These are phyloP conservation scores for Coemansia sp. DNA, from an alignment of 192 early-diverging fungal genomes.

Conservation along the genomic window DNA sequence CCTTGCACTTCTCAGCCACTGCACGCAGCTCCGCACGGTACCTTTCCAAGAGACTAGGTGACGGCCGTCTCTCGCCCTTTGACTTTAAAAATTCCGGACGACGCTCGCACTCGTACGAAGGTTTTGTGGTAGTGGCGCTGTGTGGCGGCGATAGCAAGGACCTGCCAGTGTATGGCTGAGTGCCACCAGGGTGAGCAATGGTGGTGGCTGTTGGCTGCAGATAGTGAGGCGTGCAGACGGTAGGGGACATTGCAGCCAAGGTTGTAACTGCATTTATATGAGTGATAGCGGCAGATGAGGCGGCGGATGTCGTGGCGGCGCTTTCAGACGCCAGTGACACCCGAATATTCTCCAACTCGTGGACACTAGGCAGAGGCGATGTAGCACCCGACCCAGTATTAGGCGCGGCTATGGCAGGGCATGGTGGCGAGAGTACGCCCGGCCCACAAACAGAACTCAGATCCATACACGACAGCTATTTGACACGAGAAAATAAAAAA, in stretches of 20 bases:
- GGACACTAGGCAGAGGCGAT: conserved; percentile 19
- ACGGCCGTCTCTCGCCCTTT: conserved; percentile 15
- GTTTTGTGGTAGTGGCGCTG: conserved; percentile 2
- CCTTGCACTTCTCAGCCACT: conserved; percentile 54
- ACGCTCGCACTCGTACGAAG: background rate
- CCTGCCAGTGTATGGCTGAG: background rate
- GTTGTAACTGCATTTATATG: background rate
- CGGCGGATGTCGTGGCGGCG: background rate
- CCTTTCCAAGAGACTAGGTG: conserved; percentile 42
- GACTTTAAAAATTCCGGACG: conserved; percentile 1
- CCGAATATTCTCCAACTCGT: conserved; percentile 36
- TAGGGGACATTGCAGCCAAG: background rate
- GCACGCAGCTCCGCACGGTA: conserved; percentile 50
- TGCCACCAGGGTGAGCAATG: conserved; percentile 7
- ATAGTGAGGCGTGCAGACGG: conserved; percentile 5
- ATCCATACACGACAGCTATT: conserved; percentile 26
- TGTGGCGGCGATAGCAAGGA: conserved; percentile 3
- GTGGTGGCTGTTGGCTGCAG: conserved; percentile 2
- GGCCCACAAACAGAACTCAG: conserved; percentile 47
- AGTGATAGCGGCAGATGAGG: background rate
- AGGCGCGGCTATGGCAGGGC: background rate
- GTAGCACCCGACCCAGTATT: background rate
- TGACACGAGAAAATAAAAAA: background rate
- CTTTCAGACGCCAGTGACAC: conserved; percentile 13
- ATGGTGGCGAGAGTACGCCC: conserved; percentile 1